Evolutionary conservation across 768 basidiomycete species (phyloP).

Genomic region (Psilocybe sp.): DNA sequence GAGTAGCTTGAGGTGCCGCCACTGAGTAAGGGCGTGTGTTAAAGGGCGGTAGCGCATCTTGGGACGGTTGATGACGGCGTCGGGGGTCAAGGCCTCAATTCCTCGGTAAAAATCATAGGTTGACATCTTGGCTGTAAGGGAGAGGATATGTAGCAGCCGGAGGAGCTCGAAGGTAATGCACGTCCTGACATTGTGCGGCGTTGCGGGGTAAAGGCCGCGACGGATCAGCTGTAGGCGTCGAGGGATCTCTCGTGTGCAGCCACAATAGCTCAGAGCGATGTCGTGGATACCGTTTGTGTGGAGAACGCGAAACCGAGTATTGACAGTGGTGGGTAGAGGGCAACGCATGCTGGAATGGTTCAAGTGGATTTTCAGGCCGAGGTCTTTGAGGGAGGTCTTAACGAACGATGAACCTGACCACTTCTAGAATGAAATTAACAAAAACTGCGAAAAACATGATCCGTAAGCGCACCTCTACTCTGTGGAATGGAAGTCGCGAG

Average conservation of each 20-base stretch:
- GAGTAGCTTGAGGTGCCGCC: conserved; percentile 22
- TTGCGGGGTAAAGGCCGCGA: conserved; percentile 29
- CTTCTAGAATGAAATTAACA: too few species aligned
- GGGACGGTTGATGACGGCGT: conserved; percentile 14
- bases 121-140: conserved; percentile 26
- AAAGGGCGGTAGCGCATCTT: conserved; percentile 3
- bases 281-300: conserved; percentile 27
- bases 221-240: conserved; percentile 27
- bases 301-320: too few species aligned
- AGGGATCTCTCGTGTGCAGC: conserved; percentile 16
- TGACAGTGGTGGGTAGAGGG: too few species aligned
- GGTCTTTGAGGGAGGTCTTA: too few species aligned
- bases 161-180: conserved; percentile 22
- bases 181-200: conserved; percentile 21
- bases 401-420: too few species aligned
- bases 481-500: too few species aligned
- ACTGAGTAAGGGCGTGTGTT: conserved; percentile 10
- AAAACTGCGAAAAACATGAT: too few species aligned
- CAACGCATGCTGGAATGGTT: too few species aligned
- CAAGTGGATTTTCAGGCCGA: too few species aligned
- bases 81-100: conserved; percentile 20
- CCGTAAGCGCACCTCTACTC: too few species aligned
- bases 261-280: conserved; percentile 28
- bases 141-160: conserved; percentile 21
- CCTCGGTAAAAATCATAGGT: conserved; percentile 26